Evolutionary conservation across 2,329 filamentous ascomycete genomes (phyloP), one percentile per base, ranked within the genome.

Genomic region (Thelonectria olida): DNA sequence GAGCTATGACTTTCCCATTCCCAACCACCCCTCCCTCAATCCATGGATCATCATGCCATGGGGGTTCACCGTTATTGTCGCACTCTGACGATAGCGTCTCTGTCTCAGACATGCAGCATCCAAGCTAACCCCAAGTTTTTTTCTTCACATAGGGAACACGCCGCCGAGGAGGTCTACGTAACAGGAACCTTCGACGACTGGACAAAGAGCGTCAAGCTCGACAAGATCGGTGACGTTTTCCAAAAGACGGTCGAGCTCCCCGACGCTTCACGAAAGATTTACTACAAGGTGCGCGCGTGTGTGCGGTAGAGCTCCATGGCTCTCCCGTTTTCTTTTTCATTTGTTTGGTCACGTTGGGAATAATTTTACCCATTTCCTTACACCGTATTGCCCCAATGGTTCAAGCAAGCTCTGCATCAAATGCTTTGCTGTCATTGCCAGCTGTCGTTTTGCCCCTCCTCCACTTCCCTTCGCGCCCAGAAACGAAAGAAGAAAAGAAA

Each of bases 171-270:
- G 76, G 95, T 98, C 77, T 95, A 91, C 79, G 96, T 98, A 71
- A 98, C 95, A 39, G 96, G 96, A 76, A 95, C 92, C 65, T 98
- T 98, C 76, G 95, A 98, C 80, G 86, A 92, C 81, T 99, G 96
- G 96, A 85, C 86, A 69, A 95, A 96, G 84, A 93, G 88, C 58
- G 87, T 95, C 77, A 87, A 91, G 82, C 86, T 99, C 59, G 89
- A 93, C 48, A 93, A 92, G 81, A 84, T 88, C 39, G 91, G 86
- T 74, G 83, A 88, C 66, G 72, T 85, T 71, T 97, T 96, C 78
- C 84, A 91, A 79, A 97, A 97, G 84, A 87, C 88, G 31, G 93
- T 99, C 62, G 82, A 87, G 54, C 84, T 98, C 31, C 83, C 90
- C 50, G 82, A 87, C 56, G 80, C 82, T 15, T 80, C 82, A 49